A percentile compares a stretch with the other conserved stretches of the same genome.
Conservation (phyloP, 805 yeast genomes). For the Grigorovia humatica region DNA sequence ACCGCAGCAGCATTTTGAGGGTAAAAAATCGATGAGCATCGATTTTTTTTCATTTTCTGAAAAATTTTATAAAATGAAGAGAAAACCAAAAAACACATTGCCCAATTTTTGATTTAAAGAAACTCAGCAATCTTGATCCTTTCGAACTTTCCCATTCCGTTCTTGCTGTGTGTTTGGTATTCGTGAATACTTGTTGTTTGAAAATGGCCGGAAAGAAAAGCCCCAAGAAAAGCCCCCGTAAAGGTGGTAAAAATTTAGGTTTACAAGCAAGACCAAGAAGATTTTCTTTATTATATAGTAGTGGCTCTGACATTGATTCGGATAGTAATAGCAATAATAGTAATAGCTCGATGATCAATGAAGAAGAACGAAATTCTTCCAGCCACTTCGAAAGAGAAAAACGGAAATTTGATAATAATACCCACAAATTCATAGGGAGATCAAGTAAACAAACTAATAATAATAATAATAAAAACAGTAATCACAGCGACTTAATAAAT, state of each 20-base stretch:
- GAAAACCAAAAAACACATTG: neutral
- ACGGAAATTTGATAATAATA: neutral
- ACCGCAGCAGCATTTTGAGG: neutral
- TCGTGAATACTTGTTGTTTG: neutral
- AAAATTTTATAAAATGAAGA: neutral
- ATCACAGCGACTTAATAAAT: neutral
- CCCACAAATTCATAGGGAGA: neutral
- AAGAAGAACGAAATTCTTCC: conserved; percentile 2
- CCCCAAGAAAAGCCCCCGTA: conserved; percentile 8
- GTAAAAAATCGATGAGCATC: neutral
- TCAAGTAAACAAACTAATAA: neutral
- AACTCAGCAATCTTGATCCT: neutral
- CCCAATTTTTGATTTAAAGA: neutral
- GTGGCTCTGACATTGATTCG: neutral
- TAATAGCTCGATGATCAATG: conserved; percentile 6
- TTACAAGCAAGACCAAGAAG: conserved; percentile 28
- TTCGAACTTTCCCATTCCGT: neutral
- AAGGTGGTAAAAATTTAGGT: conserved; percentile 1
- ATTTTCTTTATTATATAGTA: conserved; percentile 35
- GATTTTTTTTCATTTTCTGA: neutral
- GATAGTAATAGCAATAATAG: neutral
- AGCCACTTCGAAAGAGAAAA: neutral
- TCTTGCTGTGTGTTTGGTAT: no score
- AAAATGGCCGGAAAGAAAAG: conserved; percentile 12
- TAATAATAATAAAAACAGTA: neutral